Base-by-base conservation (phyloP, 2,329 filamentous ascomycete genomes). In the Colletotrichum gloeosporioides region DNA sequence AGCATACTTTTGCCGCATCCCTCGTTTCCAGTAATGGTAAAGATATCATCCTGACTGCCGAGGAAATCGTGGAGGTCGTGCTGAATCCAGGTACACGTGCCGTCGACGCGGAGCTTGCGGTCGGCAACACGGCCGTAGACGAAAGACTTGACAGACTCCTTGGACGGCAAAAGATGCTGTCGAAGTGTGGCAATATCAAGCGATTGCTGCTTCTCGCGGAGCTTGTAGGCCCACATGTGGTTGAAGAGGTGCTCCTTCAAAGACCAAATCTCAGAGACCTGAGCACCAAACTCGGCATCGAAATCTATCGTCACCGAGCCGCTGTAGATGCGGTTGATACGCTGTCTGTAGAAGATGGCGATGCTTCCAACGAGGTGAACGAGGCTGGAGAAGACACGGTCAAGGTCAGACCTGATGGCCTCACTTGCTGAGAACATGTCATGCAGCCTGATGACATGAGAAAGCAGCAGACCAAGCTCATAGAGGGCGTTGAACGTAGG, bases 61-160 rank as follows among this genome's bases (percentile, higher is more conserved):
- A 86, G 79, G 74, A 86, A 87, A 7, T 85, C 82, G 2, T 80
- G 77, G 4, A 87, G 78, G 32, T 81, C 80, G 3, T 79, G 79
- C 74, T 84, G 82, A 62, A 86, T 79, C 85, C 85, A 87, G 49
- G 83, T 81, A 73, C 85, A 86, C 1, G 85, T 86, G 61, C 84
- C 85, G 32, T 86, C 85, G 1, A 84, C 82, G 0, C 85, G 82
- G 44, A 84, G 81, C 18, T 84, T 81, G 64, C 83, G 84, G 59
- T 86, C 84, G 4, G 82, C 78, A 6, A 86, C 81, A 61, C 85
- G 83, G 8, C 83, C 83, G 25, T 86, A 86, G 8, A 86, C 79
- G 1, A 80, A 80, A 3, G 81, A 80, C 32, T 77, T 81, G 15
- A 79, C 77, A 2, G 79, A 80, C n/a, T 75, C 69, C 27, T 49